Percentiles rank a stretch among this genome's conserved stretches.
phyloP scores from a whole-genome alignment of 345 rosid genomes.

The Crucihimalaya himalaica region DNA sequence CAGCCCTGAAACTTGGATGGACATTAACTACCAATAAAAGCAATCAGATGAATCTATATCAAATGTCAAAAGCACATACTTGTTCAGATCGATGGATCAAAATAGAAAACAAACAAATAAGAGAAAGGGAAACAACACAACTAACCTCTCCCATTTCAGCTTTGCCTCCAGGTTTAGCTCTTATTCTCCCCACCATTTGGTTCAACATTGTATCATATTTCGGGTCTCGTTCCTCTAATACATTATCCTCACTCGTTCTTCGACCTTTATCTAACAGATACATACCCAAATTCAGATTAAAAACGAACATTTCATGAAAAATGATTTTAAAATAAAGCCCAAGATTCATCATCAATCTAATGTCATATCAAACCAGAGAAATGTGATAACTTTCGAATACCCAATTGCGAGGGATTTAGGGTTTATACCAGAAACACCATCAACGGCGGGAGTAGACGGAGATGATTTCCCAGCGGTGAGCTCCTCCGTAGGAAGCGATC shows the following conservation, averaged over 20 bases:
- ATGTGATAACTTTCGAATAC: slow-evolving; percentile 28
- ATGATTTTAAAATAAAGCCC: not conserved
- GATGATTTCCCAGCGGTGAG: slow-evolving; percentile 40
- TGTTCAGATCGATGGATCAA: not conserved
- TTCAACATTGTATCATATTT: slow-evolving; percentile 77
- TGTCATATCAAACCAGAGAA: not conserved
- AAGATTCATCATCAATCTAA: slow-evolving; percentile 11
- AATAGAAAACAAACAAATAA: not conserved
- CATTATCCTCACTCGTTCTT: slow-evolving; percentile 47
- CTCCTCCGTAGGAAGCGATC: slow-evolving; percentile 35
- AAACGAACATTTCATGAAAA: not conserved
- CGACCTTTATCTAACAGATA: slow-evolving; percentile 42
- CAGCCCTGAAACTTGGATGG: not conserved
- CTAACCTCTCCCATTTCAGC: slow-evolving; percentile 93
- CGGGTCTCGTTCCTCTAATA: slow-evolving; percentile 70
- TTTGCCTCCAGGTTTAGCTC: slow-evolving; percentile 79
- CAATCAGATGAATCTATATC: not conserved
- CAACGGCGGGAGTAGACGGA: slow-evolving; percentile 30
- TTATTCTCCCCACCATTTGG: slow-evolving; percentile 89
- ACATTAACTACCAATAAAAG: not conserved
- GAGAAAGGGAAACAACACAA: slow-evolving; percentile 1
- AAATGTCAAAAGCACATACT: not conserved
- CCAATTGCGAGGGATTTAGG: slow-evolving; percentile 10
- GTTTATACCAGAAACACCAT: slow-evolving; percentile 45
- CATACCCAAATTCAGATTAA: slow-evolving; percentile 5